Percentiles rank a stretch among this genome's conserved stretches.
Evolutionary conservation across 2,329 filamentous ascomycete genomes (phyloP).

Genomic region (Diplocarpon rosae): DNA sequence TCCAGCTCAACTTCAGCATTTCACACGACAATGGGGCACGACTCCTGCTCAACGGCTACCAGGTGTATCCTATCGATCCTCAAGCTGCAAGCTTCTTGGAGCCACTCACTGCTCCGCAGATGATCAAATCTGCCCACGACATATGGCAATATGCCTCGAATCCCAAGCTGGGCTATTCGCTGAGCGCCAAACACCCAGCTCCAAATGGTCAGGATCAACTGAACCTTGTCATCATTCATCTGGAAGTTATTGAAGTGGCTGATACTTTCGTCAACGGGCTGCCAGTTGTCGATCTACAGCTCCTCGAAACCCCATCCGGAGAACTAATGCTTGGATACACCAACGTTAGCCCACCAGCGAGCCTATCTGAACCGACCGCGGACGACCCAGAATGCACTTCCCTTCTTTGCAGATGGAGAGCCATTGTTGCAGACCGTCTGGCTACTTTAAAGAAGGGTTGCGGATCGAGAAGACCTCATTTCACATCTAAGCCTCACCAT

Average conservation of each 20-base stretch:
- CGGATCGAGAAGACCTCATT: slow-evolving; percentile 24
- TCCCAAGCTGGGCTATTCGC: slow-evolving; percentile 20
- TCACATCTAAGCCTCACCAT: slow-evolving; percentile 5
- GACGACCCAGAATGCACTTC: slow-evolving; percentile 32
- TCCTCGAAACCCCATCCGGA: slow-evolving; percentile 47
- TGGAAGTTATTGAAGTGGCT: slow-evolving; percentile 51
- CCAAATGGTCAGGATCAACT: slow-evolving; percentile 40
- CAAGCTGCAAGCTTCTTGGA: slow-evolving; percentile 29
- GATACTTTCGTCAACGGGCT: slow-evolving; percentile 42
- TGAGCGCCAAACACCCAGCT: slow-evolving; percentile 29
- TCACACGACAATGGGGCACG: slow-evolving; percentile 32
- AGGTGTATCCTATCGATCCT: slow-evolving; percentile 42
- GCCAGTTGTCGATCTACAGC: slow-evolving; percentile 45
- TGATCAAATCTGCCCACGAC: slow-evolving; percentile 28
- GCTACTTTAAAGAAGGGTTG: slow-evolving; percentile 29
- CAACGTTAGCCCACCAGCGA: slow-evolving; percentile 26
- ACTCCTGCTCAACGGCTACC: slow-evolving; percentile 47
- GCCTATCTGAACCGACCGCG: slow-evolving; percentile 20
- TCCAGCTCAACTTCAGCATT: slow-evolving; percentile 45
- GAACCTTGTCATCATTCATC: slow-evolving; percentile 40
- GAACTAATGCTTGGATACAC: slow-evolving; percentile 44
- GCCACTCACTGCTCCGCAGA: slow-evolving; percentile 36
- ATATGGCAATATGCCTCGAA: slow-evolving; percentile 20
- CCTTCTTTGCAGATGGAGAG: slow-evolving; percentile 44
- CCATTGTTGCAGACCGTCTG: slow-evolving; percentile 36